phyloP scores from a whole-genome alignment of 2,329 filamentous ascomycete species.

The Erysiphe pulchra region DNA sequence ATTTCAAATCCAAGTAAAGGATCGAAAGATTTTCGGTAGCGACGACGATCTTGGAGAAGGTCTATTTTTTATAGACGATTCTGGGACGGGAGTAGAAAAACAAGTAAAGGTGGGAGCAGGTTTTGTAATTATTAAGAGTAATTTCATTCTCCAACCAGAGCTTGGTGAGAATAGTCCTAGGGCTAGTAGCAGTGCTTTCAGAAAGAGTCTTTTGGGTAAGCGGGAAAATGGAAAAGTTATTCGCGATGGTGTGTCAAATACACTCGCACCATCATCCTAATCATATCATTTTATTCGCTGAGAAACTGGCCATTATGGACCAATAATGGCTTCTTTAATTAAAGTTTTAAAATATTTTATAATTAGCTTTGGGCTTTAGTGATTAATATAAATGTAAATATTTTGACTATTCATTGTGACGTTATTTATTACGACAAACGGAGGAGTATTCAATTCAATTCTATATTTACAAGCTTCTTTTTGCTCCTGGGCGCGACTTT shows the following conservation, averaged over 20 bases:
- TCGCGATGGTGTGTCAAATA: constrained; percentile 19
- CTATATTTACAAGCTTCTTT: background rate
- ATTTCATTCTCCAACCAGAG: constrained; percentile 31
- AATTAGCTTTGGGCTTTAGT: too few relatives aligned
- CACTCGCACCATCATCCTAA: background rate
- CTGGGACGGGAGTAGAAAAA: constrained; percentile 40
- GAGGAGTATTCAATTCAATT: background rate
- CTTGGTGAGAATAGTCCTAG: constrained; percentile 17
- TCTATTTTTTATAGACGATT: constrained; percentile 79
- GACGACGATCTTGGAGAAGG: constrained; percentile 68
- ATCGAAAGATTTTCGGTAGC: constrained; percentile 61
- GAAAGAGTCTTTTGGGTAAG: constrained; percentile 30
- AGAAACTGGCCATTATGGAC: too few relatives aligned
- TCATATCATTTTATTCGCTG: too few relatives aligned
- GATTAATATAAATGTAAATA: too few relatives aligned
- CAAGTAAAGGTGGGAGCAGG: constrained; percentile 48
- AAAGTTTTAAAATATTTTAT: too few relatives aligned
- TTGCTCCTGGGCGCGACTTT: background rate
- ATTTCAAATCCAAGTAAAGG: constrained; percentile 68
- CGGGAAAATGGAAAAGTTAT: constrained; percentile 13
- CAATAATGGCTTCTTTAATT: too few relatives aligned
- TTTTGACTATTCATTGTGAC: too few relatives aligned
- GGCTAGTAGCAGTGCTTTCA: constrained; percentile 15
- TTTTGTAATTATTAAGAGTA: constrained; percentile 45
- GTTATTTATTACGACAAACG: background rate